Evolutionary conservation across 2,329 filamentous ascomycete genomes (phyloP), one percentile per base, ranked within the genome.

Genomic region (Cordyceps militaris): DNA sequence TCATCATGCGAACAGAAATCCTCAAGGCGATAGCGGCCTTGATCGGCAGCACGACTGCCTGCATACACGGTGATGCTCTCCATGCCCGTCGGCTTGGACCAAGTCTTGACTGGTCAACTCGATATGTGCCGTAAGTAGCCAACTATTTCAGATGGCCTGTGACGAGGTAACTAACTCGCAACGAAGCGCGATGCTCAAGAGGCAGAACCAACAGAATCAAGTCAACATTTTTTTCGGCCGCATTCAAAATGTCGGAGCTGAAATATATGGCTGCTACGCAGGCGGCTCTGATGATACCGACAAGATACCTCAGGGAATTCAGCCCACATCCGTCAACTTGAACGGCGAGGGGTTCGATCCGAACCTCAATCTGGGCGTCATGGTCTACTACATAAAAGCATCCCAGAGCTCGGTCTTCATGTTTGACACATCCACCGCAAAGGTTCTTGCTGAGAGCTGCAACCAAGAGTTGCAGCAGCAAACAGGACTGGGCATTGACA

Each of bases 221-320:
- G 50, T 53, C 6, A 24, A 53, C 13, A 43, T 53, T 21, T 53
- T 53, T 5, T 53, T 53, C 8, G 50, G 50, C n/a, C 38, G 24
- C 13, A 53, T 53, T 24, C 38, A 53, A 30, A 53, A 53, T n/a
- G 38, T 53, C 19, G 50, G 13, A 8, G 50, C 50, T 11, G 38
- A 53, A 19, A 53, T 53, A n/a, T 53, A 53, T 43, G 50, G 50
- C 38, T 53, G 50, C 26, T 53, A 53, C 50, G 50, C 50, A 8
- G 50, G 50, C 13, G 50, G 50, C 7, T 53, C 50, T 14, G 24
- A 30, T 32, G 50, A 53, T 23, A 19, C n/a, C n/a, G 50, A 53
- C 38, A 53, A 53, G 16, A 32, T 53, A 43, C 50, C 50, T 13
- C 50, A 24, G 6, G 50, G 50, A 2, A 44, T 53, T 19, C 50